phyloP scores from a whole-genome alignment of 768 basidiomycete species.

The Termitomyces sp. region DNA sequence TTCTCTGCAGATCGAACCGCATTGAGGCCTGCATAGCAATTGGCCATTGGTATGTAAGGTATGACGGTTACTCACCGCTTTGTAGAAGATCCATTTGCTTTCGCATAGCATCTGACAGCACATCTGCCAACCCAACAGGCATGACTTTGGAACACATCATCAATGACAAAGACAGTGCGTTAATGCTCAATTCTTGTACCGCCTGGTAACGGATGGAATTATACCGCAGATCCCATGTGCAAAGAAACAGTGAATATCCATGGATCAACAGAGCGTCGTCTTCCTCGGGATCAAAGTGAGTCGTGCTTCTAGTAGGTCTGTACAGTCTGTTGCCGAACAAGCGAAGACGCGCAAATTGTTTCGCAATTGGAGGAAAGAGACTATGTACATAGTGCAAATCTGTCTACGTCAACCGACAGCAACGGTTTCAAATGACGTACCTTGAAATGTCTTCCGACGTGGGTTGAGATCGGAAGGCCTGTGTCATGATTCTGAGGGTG shows the following conservation, averaged over 20 bases:
- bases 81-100: constrained; percentile 9
- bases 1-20: background rate
- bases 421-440: constrained; percentile 8
- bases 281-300: constrained; percentile 18
- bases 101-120: constrained; percentile 11
- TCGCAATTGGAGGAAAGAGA: constrained; percentile 6
- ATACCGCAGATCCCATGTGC: constrained; percentile 21
- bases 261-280: constrained; percentile 21
- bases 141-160: constrained; percentile 19
- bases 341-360: constrained; percentile 13
- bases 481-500: constrained; percentile 24
- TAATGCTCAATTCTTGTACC: constrained; percentile 22
- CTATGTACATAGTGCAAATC: background rate
- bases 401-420: background rate
- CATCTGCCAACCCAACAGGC: constrained; percentile 20
- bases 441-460: constrained; percentile 1
- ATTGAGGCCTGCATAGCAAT: background rate
- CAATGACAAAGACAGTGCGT: constrained; percentile 19
- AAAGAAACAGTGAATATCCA: constrained; percentile 25
- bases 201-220: constrained; percentile 19
- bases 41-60: too few relatives aligned
- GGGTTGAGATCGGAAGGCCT: constrained; percentile 22
- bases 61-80: constrained; percentile 1
- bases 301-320: constrained; percentile 15
- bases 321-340: constrained; percentile 19